Evolutionary conservation across 192 early-diverging fungal species (phyloP), one percentile per base, ranked within the genome.

Genomic region (Linderina pennispora): DNA sequence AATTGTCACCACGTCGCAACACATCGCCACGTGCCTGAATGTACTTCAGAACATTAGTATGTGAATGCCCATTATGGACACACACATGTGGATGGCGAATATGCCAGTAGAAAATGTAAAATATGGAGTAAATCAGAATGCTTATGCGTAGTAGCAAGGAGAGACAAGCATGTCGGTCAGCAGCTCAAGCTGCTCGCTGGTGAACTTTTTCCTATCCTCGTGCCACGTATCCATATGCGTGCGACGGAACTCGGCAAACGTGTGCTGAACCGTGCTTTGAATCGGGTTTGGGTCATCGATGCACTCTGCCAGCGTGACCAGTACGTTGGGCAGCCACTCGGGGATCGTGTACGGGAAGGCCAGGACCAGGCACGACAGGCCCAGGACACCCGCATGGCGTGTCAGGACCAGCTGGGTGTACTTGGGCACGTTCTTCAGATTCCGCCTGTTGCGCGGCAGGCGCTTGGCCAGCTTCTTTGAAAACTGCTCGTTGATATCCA

Each of bases 141-240:
- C 36, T 66, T 76, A 89, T 1, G 85, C 88, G 55, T 90, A 90
- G 61, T 90, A 90, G 34, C 82, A 86, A 1, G 87, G 87, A 11
- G 87, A 88, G 40, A 90, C 86, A 43, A 98, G 70, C 79, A 98
- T 83, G 67, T 98, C 93, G 8, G 83, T 81, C 38, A 98, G 58
- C 14, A 89, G 54, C 23, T 83, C 84, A 25, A 88, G 51, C 60
- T 98, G 87, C 19, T 86, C 80, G 20, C 77, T 77, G 1, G 68
- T 79, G 58, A 98, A 96, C 48, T 65, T 61, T 47, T 69, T 68
- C 58, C 79, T 78, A 48, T 98, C 91, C 44, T 92, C 83, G 43
- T 91, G 89, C 94, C 94, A 98, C 8, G 84, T 87, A 50, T 98
- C 94, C 46, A 89, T 88, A 53, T 98, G 94, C 4, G 94, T 98